phyloP scores from a whole-genome alignment of 106 monocot genomes.

The Triglochin maritima region DNA sequence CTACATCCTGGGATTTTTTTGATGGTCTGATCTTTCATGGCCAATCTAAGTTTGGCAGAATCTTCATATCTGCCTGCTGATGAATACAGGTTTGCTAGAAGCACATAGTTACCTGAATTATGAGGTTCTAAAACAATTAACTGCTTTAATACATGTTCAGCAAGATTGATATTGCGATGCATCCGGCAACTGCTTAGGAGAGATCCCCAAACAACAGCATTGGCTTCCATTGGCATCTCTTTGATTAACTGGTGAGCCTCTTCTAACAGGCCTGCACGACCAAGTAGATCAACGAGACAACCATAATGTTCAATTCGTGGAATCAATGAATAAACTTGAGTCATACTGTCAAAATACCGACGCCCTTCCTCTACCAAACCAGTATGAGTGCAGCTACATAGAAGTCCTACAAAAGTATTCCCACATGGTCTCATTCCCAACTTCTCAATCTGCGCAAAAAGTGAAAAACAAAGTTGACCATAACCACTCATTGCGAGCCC shows the following conservation, averaged over 20 bases:
- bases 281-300: slow-evolving; percentile 67
- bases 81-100: slow-evolving; percentile 63
- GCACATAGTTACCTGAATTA: slow-evolving; percentile 70
- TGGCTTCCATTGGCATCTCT: slow-evolving; percentile 58
- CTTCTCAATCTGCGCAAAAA: slow-evolving; percentile 51
- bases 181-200: slow-evolving; percentile 53
- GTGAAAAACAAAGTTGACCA: slow-evolving; percentile 35
- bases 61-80: slow-evolving; percentile 51
- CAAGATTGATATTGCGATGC: slow-evolving; percentile 31
- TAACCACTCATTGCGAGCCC: slow-evolving; percentile 67
- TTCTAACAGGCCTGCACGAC: slow-evolving; percentile 54
- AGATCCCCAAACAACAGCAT: slow-evolving; percentile 79
- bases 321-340: slow-evolving; percentile 22
- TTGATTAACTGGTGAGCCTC: slow-evolving; percentile 49
- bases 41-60: slow-evolving; percentile 39
- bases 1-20: slow-evolving; percentile 60
- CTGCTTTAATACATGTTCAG: slow-evolving; percentile 39
- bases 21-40: slow-evolving; percentile 41
- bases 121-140: slow-evolving; percentile 53
- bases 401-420: slow-evolving; percentile 53
- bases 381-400: slow-evolving; percentile 57
- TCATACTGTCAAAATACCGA: slow-evolving; percentile 43
- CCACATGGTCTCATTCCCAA: slow-evolving; percentile 27
- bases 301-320: slow-evolving; percentile 79
- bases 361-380: slow-evolving; percentile 62